Base-by-base conservation (phyloP, 1,284 basidiomycete genomes). In the Chondrostereum purpureum region DNA sequence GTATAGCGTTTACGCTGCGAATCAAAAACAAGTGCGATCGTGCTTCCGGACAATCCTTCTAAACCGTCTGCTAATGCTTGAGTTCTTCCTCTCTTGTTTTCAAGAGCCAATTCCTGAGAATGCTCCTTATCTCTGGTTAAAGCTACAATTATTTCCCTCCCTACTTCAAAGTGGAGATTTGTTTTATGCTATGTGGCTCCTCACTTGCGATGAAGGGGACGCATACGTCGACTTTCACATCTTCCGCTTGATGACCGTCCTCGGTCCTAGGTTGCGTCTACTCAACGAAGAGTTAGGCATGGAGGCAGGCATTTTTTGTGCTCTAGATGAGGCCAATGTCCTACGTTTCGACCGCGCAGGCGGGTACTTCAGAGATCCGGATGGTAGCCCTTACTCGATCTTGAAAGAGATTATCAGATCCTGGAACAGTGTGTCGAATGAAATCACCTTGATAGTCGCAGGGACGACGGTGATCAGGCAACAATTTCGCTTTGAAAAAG, bases 381-480 rank as follows among this genome's bases (percentile, higher is more conserved):
- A 8, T 10, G 36, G 12, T 16, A 16, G 36, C 8, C 16, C 16
- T 14, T 42, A 42, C n/a, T 20, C 45, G 3, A 11, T 42, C 3
- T 10, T 50, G 14, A 50, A 48, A 17, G 46, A 39, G 22, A 33
- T 50, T 12, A 18, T 50, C 10, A 39, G 22, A 4, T 13, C 19
- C 8, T 50, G 39, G 39, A 13, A 13, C 2, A 13, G 13, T 2
- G 37, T 42, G 3, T 10, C 47, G 12, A 21, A 24, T 5, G 22
- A 39, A 11, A 11, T 48, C 14, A 31, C 24, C 12, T 41, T 51
- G 18, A 27, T 51, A 13, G 44, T 51, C 8, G 43, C 50, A 11
- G 50, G 50, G 2, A 48, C 43, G 3, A 33, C 39, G 11, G 45
- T 51, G n/a, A 46, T 43, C 18, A 40, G 22, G 19, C 36, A 37